Base-by-base conservation (phyloP, 78 protist genomes). In the Tieghemostelium lacteum region DNA sequence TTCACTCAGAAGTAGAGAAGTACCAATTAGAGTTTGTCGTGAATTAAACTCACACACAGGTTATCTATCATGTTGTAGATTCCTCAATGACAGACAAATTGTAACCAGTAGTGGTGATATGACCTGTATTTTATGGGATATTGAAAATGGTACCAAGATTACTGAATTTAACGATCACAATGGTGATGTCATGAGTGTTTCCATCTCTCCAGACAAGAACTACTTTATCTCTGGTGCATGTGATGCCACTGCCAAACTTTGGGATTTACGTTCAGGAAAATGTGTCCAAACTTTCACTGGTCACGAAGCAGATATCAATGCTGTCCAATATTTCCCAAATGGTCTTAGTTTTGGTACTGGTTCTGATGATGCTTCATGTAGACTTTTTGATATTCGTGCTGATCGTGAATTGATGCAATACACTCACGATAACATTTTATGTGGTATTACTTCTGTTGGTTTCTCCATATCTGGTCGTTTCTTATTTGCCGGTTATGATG, bases 321-420 rank as follows among this genome's bases (percentile, higher is more conserved):
- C 98, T 20, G 99, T 98, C 54, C 80, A 86, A 60, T 93, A 85
- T 75, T 95, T 95, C 93, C 97, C 97, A 28, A 94, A 65, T 28
- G 97, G 96, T 6, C 33, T 58, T 58, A 71, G 96, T 22, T 96
- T 96, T 37, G 98, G 94, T 60, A 98, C 99, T n/a, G 99, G 98
- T 22, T 95, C 98, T 19, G 99, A 98, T 69, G 99, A 98, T 85
- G 92, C 95, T 12, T 67, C 97, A 2, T 98, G 99, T 93, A 87
- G 97, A 34, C 85, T 98, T 50, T 98, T 97, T 62, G 99, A 98
- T 85, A 67, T 98, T 63, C 96, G 99, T 37, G 97, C 99, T 6
- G 98, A 96, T 77, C 64, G 97, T 37, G 97, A 98, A 86, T 69
- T 98, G 42, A 92, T 62, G 76, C 54, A 42, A 74, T 97, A 95